Evolutionary conservation across 2,329 filamentous ascomycete genomes (phyloP), one percentile per base, ranked within the genome.

Genomic region (Endothia cerciana): DNA sequence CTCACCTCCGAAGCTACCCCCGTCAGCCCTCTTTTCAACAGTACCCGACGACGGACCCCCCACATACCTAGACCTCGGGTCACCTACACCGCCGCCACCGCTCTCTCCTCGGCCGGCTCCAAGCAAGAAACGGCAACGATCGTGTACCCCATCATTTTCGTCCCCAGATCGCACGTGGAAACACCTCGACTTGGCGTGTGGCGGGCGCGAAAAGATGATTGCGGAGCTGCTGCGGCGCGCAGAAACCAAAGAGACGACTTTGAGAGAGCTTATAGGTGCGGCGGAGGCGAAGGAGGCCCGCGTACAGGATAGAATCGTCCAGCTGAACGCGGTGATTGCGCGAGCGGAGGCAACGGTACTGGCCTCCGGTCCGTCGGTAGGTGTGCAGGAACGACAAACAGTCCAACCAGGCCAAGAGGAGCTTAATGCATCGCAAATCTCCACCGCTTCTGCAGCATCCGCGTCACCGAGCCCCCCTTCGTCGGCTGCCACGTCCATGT

Each of bases 201-300:
- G 60, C 47, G 60, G 53, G 60, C 45, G 60, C 33, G 60, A 62
- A 45, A 53, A 62, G 28, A 62, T 62, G 19, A 53, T 62, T 43
- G 30, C 5, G 60, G n/a, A 62, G 60, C 60, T 62, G 45, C 33
- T 62, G 15, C 60, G 60, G 45, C 60, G 60, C 30, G 30, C 45
- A 8, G 45, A 33, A 17, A 40, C 33, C 4, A 51, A 30, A 28
- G 60, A 51, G 28, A 13, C 6, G 30, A 40, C 30, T 2, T 28
- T 62, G 3, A 5, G 22, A 10, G 33, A 38, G 47, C 47, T 62
- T 19, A 3, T 62, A 6, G 51, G 19, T 11, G 51, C 36, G 28
- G 28, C 28, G 3, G 33, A 56, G 3, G 51, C 33, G 6, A 36
- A 36, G 33, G 33, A 10, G 6, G 33, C 33, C 6, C 33, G 33